Base-by-base conservation (phyloP, 2,329 filamentous ascomycete species). In the Sarocladium kiliense region DNA sequence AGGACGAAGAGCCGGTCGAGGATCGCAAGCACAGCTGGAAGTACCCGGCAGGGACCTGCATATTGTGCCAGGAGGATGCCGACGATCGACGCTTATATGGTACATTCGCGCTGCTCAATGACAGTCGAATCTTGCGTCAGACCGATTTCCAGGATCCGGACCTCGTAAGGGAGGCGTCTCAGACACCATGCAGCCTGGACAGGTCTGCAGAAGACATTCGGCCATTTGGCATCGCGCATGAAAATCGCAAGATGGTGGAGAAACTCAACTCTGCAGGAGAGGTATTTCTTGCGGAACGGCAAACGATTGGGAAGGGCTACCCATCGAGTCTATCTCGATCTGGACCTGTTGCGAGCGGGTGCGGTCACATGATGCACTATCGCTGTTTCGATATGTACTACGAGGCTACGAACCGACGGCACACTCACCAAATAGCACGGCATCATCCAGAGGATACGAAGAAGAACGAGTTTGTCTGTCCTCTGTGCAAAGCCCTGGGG, bases 291-390 rank as follows among this genome's bases (percentile, higher is more conserved):
- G 81, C 84, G 3, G 91, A 95, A 68, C 84, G 88, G 50, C 88
- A 96, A 70, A 86, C 86, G 5, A 81, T 99, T 49, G 92, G 93
- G 30, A 95, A 92, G 70, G 94, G 94, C 0, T 99, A 96, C 65
- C 87, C 90, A 2, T 78, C 85, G 6, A 76, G 80, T 10, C 78
- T 84, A 39, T 84, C 84, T 32, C 78, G 80, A 26, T 77, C 82
- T 18, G 94, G 92, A 0, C 89, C 93, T 0, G 87, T 97, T 1
- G 89, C 92, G 11, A 89, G 89, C 34, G 91, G 93, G 10, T 99
- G 94, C 70, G 94, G 94, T 2, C 94, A 99, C 69, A 95, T 99
- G 65, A 99, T 99, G 94, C 94, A 99, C 69, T 97, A 89, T 68
- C 85, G 83, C 62, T 99, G 94, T 72, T 99, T 99, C 66, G 91